phyloP scores from a whole-genome alignment of 805 yeast genomes.

The Cyberlindnera suaveolens region DNA sequence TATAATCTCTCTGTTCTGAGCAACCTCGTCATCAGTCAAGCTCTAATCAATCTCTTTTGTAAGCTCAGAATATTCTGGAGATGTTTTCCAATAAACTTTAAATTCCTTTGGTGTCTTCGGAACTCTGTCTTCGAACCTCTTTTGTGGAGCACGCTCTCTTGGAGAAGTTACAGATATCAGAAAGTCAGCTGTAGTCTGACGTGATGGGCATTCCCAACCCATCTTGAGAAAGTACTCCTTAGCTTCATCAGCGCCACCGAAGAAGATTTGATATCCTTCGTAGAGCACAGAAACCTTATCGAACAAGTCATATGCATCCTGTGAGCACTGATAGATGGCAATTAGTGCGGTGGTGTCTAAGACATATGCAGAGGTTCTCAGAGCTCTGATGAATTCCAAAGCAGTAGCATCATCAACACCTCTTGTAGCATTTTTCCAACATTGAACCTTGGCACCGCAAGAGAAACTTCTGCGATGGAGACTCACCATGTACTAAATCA shows the following conservation, averaged over 20 bases:
- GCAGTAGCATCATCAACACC: slow-evolving; percentile 63
- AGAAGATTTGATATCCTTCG: slow-evolving; percentile 52
- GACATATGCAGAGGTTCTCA: slow-evolving; percentile 44
- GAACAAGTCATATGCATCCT: slow-evolving; percentile 47
- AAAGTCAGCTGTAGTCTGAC: slow-evolving; percentile 57
- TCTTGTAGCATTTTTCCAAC: slow-evolving; percentile 61
- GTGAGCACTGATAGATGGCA: slow-evolving; percentile 57
- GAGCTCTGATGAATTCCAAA: slow-evolving; percentile 47
- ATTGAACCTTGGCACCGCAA: slow-evolving; percentile 40
- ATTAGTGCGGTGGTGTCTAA: slow-evolving; percentile 47
- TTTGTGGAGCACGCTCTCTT: slow-evolving; percentile 36
- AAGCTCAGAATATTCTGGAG: no score
- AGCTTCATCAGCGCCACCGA: slow-evolving; percentile 41
- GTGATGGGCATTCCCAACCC: slow-evolving; percentile 52
- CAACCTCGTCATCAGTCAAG: no score
- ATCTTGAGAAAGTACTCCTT: slow-evolving; percentile 42
- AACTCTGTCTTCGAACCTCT: no score
- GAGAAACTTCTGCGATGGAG: slow-evolving; percentile 59
- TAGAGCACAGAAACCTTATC: slow-evolving; percentile 48
- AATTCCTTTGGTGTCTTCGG: no score
- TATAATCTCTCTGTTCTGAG: no score
- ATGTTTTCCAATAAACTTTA: no score
- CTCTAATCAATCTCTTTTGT: no score
- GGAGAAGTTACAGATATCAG: slow-evolving; percentile 52
- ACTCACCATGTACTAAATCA: slow-evolving; percentile 66